These are phyloP conservation scores for Apiotrichum akiyoshidainum DNA, from an alignment of 1,284 basidiomycete species.

Conservation along the genomic window DNA sequence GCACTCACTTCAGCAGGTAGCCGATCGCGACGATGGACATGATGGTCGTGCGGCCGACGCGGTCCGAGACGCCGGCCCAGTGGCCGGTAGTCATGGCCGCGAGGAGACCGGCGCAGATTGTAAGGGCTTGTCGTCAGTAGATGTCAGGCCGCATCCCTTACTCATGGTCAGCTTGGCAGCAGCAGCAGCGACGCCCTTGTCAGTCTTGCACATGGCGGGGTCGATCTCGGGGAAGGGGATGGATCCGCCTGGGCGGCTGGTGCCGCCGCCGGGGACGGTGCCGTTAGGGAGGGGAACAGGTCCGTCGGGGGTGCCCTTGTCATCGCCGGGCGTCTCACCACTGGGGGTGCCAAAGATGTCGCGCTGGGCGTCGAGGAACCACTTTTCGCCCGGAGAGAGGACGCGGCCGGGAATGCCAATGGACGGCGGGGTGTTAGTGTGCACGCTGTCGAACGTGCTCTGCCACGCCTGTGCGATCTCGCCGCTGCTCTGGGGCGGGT, in stretches of 20 bases:
- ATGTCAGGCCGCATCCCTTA: slow-evolving; percentile 31
- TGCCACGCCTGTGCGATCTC: slow-evolving; percentile 11
- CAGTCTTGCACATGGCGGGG: slow-evolving; percentile 59
- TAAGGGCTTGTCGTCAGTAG: slow-evolving; percentile 55
- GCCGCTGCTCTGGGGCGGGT: slow-evolving; percentile 35
- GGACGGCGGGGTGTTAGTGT: not conserved
- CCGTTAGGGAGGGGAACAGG: slow-evolving; percentile 1
- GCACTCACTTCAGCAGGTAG: slow-evolving; percentile 67
- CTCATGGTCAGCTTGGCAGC: slow-evolving; percentile 66
- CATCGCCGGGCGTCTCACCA: not conserved
- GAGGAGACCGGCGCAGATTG: slow-evolving; percentile 72
- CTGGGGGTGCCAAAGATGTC: slow-evolving; percentile 31
- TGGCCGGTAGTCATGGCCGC: slow-evolving; percentile 79
- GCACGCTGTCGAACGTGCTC: not conserved
- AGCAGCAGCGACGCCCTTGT: slow-evolving; percentile 67
- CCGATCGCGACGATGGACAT: slow-evolving; percentile 69
- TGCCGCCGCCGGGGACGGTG: slow-evolving; percentile 3
- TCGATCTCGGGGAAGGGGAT: slow-evolving; percentile 44
- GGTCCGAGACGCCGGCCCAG: slow-evolving; percentile 81
- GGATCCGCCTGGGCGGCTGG: not conserved
- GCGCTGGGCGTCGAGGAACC: slow-evolving; percentile 44
- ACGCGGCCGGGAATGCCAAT: slow-evolving; percentile 20
- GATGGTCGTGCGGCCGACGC: slow-evolving; percentile 70
- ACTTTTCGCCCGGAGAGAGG: slow-evolving; percentile 47
- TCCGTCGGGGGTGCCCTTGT: not conserved